These are phyloP conservation scores for Ceratocystis huliohia DNA, from an alignment of 2,329 filamentous ascomycete genomes.

Conservation along the genomic window DNA sequence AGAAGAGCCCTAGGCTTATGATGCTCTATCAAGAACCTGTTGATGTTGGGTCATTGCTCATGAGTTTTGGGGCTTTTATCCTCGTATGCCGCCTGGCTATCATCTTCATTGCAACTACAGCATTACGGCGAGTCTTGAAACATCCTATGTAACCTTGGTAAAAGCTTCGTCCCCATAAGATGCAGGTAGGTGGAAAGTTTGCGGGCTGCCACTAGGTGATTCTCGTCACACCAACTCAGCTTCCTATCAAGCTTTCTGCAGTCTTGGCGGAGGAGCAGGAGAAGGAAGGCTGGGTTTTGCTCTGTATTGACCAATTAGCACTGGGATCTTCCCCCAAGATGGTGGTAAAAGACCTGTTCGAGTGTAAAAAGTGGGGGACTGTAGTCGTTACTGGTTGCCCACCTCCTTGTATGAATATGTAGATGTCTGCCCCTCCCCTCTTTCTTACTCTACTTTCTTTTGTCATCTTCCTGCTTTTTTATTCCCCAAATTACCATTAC, in stretches of 20 bases:
- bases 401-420: not conserved
- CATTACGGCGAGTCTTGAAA: not conserved
- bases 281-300: not conserved
- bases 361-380: not conserved
- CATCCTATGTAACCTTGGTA: not conserved
- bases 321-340: not conserved
- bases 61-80: not conserved
- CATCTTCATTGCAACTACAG: not conserved
- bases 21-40: constrained; percentile 4
- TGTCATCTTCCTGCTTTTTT: not conserved
- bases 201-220: not conserved
- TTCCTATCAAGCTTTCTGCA: not conserved
- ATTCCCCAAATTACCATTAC: not conserved
- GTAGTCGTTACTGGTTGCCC: not conserved
- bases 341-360: not conserved
- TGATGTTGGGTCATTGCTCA: not conserved
- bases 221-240: not conserved
- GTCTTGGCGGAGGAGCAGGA: not conserved
- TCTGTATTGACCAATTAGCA: not conserved
- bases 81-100: not conserved
- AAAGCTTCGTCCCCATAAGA: not conserved
- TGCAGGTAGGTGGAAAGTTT: not conserved
- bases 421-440: not conserved
- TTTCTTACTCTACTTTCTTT: not conserved
- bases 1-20: not conserved